phyloP scores from a whole-genome alignment of 2,329 filamentous ascomycete species.

The Penicillium verrucosum region DNA sequence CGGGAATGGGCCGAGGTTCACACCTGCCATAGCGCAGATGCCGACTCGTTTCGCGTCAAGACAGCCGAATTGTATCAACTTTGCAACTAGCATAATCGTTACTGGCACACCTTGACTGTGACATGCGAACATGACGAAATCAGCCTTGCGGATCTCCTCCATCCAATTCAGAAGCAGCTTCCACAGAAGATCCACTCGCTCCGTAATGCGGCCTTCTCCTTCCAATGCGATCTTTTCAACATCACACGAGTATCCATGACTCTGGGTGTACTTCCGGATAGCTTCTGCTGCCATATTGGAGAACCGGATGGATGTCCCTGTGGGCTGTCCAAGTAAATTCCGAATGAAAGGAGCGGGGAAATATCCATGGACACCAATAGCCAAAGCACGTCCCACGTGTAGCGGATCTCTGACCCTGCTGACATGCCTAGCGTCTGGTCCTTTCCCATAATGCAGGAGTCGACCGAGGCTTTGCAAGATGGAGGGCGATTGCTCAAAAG shows the following conservation, averaged over 20 bases:
- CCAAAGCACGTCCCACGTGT: constrained; percentile 78
- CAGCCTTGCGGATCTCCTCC: constrained; percentile 79
- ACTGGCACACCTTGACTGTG: constrained; percentile 97
- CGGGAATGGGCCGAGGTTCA: constrained; percentile 87
- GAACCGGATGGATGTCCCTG: constrained; percentile 90
- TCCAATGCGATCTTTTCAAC: constrained; percentile 94
- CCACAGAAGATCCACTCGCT: constrained; percentile 90
- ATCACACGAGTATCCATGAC: constrained; percentile 69
- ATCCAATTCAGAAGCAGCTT: constrained; percentile 93
- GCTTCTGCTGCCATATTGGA: constrained; percentile 80
- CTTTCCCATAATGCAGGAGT: constrained; percentile 53
- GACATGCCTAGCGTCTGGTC: constrained; percentile 63
- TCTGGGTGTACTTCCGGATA: constrained; percentile 77
- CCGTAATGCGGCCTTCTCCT: constrained; percentile 86
- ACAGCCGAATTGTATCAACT: constrained; percentile 85
- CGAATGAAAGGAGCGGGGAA: constrained; percentile 85
- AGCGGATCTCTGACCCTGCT: constrained; percentile 66
- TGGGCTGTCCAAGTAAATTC: constrained; percentile 90
- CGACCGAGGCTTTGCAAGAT: constrained; percentile 58
- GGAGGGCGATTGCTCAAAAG: constrained; percentile 52
- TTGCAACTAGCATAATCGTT: constrained; percentile 84
- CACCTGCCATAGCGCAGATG: constrained; percentile 84
- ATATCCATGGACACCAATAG: constrained; percentile 91
- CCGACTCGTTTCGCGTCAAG: constrained; percentile 74
- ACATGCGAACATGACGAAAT: constrained; percentile 87